Base-by-base conservation (phyloP, 1,284 basidiomycete genomes). In the Naganishia albida region DNA sequence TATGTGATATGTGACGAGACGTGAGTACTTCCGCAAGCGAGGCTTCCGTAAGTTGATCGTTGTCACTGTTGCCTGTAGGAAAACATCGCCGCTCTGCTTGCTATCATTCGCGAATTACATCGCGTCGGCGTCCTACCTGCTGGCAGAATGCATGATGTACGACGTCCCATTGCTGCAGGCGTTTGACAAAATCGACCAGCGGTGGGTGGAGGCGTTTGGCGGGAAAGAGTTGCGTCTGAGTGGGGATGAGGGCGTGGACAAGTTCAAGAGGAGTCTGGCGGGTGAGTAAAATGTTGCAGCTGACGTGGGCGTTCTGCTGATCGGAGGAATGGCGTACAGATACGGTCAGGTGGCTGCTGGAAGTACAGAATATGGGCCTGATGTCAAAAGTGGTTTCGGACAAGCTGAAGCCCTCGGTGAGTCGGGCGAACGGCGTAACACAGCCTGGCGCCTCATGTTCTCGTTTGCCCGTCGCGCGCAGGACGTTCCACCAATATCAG, bases 1-100 rank as follows among this genome's bases (percentile, higher is more conserved):
- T 66, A 62, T 42, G 16, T 49, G 38, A 66, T 66, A 62, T 66
- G 59, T 38, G 59, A 66, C n/a, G 64, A 66, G 26, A 54, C 51
- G 64, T 66, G 51, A 54, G 64, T 62, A 12, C 48, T 3, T 7
- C 23, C 46, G 46, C 18, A 13, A n/a, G 34, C 20, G 43, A 23
- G 18, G 43, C 8, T 18, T 44, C 15, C 15, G 16, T 23, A 18
- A 16, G 43, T 23, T 12, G 13, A n/a, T 30, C 49, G 6, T 18
- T 34, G 10, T 13, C 50, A 4, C 30, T 8, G 12, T 13, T 13
- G n/a, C 8, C 42, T 30, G 16, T 7, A 64, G 63, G 23, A 64
- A 48, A 50, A 64, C 53, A 30, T 55, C 63, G 18, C 63, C 63
- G 3, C 53, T 64, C 15, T 64, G 63, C 54, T 54, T 64, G 18